A percentile compares a stretch with the other conserved stretches of the same genome.
Conservation (phyloP, 768 basidiomycete genomes). For the Boletus huronensis region DNA sequence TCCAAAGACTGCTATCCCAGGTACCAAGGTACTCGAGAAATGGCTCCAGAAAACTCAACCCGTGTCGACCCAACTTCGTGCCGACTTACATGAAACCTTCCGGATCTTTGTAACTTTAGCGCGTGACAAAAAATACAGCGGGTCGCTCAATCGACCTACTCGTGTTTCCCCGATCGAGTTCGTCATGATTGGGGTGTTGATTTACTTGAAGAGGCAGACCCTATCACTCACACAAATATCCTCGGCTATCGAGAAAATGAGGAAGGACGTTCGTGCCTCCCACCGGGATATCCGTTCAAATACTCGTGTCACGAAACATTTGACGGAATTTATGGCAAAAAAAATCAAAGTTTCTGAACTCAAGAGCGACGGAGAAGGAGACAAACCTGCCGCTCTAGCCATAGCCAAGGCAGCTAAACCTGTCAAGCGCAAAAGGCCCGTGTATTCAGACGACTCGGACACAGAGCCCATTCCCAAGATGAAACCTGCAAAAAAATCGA, state of each 20-base stretch:
- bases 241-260: slow-evolving; percentile 40
- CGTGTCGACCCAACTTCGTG: slow-evolving; percentile 26
- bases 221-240: slow-evolving; percentile 41
- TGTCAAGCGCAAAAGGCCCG: slow-evolving; percentile 27
- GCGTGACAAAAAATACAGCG: slow-evolving; percentile 30
- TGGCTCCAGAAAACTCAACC: slow-evolving; percentile 33
- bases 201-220: slow-evolving; percentile 33
- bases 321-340: slow-evolving; percentile 32
- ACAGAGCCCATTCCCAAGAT: slow-evolving; percentile 12
- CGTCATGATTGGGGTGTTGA: slow-evolving; percentile 42
- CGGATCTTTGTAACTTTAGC: slow-evolving; percentile 34
- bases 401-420: slow-evolving; percentile 10
- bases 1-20: slow-evolving; percentile 26
- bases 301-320: slow-evolving; percentile 31
- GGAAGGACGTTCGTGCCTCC: slow-evolving; percentile 35
- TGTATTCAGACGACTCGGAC: slow-evolving; percentile 26
- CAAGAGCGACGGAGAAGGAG: slow-evolving; percentile 31
- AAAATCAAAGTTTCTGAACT: slow-evolving; percentile 33
- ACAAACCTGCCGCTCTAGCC: slow-evolving; percentile 24
- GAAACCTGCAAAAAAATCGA: slow-evolving; percentile 10
- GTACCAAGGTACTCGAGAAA: slow-evolving; percentile 32
- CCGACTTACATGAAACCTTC: slow-evolving; percentile 32
- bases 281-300: slow-evolving; percentile 43
- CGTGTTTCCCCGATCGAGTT: slow-evolving; percentile 44
- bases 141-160: slow-evolving; percentile 32